Conservation (phyloP, 1,284 basidiomycete species). For the Microstroma glucosiphilum region DNA sequence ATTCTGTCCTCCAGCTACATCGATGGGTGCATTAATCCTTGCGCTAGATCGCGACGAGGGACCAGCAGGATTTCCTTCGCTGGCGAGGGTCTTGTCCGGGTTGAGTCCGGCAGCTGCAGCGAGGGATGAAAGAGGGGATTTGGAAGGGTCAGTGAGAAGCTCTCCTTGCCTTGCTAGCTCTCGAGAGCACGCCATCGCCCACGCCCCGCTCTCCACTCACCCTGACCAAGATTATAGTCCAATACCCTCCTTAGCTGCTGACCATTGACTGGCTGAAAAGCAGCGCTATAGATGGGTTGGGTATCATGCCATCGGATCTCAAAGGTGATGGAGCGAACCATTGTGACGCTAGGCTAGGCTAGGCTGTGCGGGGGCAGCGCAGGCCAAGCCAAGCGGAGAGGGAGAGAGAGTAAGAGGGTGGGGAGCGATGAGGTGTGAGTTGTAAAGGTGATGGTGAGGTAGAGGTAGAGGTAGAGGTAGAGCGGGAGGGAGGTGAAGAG, state of each 20-base stretch:
- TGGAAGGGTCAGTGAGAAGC: not conserved
- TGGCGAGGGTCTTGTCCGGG: constrained; percentile 33
- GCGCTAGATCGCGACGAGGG: constrained; percentile 1
- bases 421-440: too few species aligned
- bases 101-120: constrained; percentile 36
- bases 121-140: not conserved
- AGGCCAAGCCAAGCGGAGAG: too few species aligned
- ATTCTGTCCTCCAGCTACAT: constrained; percentile 54
- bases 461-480: too few species aligned
- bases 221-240: constrained; percentile 46
- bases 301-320: constrained; percentile 51
- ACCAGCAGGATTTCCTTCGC: constrained; percentile 2
- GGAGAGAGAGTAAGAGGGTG: too few species aligned
- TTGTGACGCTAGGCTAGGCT: constrained; percentile 14
- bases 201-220: too few species aligned
- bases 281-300: constrained; percentile 48
- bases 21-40: not conserved
- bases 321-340: constrained; percentile 49
- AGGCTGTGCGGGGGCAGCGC: not conserved
- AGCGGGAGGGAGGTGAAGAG: too few species aligned
- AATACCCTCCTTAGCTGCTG: constrained; percentile 39
- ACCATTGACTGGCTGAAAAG: constrained; percentile 42
- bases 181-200: too few species aligned
- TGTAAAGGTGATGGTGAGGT: too few species aligned
- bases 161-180: too few species aligned